phyloP scores from a whole-genome alignment of 345 rosid genomes.

The Eucalyptus marginata region DNA sequence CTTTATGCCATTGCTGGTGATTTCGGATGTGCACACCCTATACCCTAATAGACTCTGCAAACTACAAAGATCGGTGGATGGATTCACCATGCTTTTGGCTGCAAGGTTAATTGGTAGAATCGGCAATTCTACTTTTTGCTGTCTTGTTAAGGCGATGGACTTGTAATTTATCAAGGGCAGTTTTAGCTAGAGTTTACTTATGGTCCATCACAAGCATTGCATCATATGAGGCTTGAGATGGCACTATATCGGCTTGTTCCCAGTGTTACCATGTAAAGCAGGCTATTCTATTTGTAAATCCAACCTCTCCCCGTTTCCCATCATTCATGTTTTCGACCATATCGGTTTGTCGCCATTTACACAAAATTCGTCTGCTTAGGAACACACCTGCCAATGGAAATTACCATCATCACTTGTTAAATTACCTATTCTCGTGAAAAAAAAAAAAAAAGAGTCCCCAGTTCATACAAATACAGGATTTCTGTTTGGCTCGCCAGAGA shows the following conservation, averaged over 20 bases:
- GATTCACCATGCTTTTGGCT: background rate
- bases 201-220: background rate
- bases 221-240: background rate
- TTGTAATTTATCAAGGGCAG: background rate
- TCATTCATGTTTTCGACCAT: background rate
- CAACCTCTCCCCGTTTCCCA: background rate
- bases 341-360: background rate
- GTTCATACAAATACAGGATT: background rate
- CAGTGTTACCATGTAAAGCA: background rate
- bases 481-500: background rate
- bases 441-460: rapidly evolving
- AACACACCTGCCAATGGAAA: background rate
- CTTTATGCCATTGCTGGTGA: background rate
- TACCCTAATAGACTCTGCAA: background rate
- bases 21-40: background rate
- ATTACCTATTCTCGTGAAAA: background rate
- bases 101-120: background rate
- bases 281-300: background rate
- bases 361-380: background rate
- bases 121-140: background rate
- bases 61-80: background rate
- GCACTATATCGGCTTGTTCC: background rate
- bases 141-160: background rate
- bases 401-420: background rate
- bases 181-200: background rate